Conservation (phyloP, 2,329 filamentous ascomycete species). For the Aureobasidium leucospermi region DNA sequence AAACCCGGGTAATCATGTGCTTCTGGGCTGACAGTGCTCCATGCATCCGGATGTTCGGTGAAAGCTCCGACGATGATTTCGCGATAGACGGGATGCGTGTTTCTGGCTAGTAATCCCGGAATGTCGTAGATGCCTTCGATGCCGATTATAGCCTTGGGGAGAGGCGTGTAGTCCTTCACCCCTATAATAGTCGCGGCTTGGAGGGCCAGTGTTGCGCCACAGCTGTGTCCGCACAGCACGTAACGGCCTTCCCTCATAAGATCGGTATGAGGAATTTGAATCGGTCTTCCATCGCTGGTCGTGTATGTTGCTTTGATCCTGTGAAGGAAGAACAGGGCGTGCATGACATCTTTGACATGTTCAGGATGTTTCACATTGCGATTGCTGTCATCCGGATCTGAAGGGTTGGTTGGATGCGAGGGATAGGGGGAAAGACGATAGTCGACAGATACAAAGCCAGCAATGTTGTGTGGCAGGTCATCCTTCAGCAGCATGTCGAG, state of each 20-base stretch:
- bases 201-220: slow-evolving; percentile 56
- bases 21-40: slow-evolving; percentile 52
- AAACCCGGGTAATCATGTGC: slow-evolving; percentile 34
- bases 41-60: slow-evolving; percentile 41
- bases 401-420: slow-evolving; percentile 37
- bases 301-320: slow-evolving; percentile 37
- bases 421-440: slow-evolving; percentile 54
- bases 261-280: neutral
- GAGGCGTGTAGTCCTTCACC: slow-evolving; percentile 18
- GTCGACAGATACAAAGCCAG: slow-evolving; percentile 57
- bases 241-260: slow-evolving; percentile 31
- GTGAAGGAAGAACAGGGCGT: slow-evolving; percentile 46
- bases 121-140: slow-evolving; percentile 63
- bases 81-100: slow-evolving; percentile 45
- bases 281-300: neutral
- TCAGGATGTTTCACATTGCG: slow-evolving; percentile 51
- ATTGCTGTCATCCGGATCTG: slow-evolving; percentile 37
- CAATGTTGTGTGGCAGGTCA: slow-evolving; percentile 34
- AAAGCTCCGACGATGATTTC: slow-evolving; percentile 42
- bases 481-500: slow-evolving; percentile 29
- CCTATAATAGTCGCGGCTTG: slow-evolving; percentile 44
- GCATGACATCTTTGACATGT: slow-evolving; percentile 52
- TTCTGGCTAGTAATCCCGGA: slow-evolving; percentile 42
- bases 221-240: slow-evolving; percentile 55
- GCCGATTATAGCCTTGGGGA: slow-evolving; percentile 50